Conservation (phyloP, 202 grass and related monocot genomes). For the Panicum hallii region DNA sequence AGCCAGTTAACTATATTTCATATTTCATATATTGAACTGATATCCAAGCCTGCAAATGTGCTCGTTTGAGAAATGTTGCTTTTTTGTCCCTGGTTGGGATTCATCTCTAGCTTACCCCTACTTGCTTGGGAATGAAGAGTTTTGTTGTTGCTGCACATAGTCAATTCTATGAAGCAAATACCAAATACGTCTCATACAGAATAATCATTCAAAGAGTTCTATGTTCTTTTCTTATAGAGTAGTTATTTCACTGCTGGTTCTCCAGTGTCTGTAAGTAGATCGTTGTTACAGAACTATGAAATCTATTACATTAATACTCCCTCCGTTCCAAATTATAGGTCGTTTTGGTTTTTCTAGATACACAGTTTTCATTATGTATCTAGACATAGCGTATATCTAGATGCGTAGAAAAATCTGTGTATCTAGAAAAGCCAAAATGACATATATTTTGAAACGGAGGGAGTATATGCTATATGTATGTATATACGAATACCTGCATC, state of each 20-base stretch:
- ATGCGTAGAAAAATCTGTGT: no score
- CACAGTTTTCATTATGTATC: no score
- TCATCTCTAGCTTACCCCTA: not conserved
- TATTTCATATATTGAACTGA: constrained; percentile 41
- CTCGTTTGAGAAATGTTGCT: constrained; percentile 29
- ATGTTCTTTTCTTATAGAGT: constrained; percentile 26
- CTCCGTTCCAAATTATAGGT: no score
- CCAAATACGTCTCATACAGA: not conserved
- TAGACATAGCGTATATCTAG: no score
- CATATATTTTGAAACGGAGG: no score
- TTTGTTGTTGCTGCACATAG: not conserved
- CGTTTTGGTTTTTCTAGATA: no score
- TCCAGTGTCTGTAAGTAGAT: not conserved
- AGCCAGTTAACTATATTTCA: constrained; percentile 42
- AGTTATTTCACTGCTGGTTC: not conserved
- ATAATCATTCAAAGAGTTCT: not conserved
- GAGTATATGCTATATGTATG: not conserved
- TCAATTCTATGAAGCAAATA: constrained; percentile 32
- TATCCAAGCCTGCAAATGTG: constrained; percentile 29
- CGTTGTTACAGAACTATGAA: constrained; percentile 12
- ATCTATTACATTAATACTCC: not conserved
- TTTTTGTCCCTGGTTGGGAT: not conserved
- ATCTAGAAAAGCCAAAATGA: no score
- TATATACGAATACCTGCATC: not conserved
- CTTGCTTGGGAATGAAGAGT: not conserved